Evolutionary conservation across 768 basidiomycete species (phyloP).

Genomic region (Auricularia auricula-judae): DNA sequence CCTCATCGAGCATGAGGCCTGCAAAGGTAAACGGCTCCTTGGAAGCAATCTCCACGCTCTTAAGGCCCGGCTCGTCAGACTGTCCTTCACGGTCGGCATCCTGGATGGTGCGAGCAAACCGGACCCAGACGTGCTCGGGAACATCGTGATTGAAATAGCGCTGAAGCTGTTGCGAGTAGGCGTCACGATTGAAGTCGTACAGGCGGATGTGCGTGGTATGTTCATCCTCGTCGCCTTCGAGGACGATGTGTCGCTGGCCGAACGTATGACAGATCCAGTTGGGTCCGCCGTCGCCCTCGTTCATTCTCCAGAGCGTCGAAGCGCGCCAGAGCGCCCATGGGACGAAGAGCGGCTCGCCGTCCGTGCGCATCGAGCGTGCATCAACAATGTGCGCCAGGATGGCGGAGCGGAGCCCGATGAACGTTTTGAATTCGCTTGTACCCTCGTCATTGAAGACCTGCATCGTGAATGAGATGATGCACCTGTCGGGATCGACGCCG

Average conservation of each 20-base stretch:
- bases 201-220: neutral
- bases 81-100: neutral
- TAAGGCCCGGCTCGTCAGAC: neutral
- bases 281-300: neutral
- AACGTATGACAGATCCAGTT: neutral
- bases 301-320: neutral
- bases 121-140: neutral
- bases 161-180: neutral
- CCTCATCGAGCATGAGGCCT: neutral
- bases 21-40: neutral
- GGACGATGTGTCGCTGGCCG: neutral
- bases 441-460: neutral
- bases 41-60: neutral
- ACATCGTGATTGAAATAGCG: neutral
- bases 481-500: neutral
- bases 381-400: neutral
- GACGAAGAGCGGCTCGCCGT: neutral
- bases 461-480: neutral
- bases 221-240: neutral
- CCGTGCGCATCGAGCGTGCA: neutral
- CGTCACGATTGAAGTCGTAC: neutral
- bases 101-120: neutral
- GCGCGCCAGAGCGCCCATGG: neutral
- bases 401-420: neutral
- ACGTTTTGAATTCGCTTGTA: neutral